Percentiles rank a stretch among this genome's conserved stretches.
These are phyloP conservation scores for Ogataea thermomethanolica DNA, from an alignment of 805 yeast genomes.

Conservation along the genomic window DNA sequence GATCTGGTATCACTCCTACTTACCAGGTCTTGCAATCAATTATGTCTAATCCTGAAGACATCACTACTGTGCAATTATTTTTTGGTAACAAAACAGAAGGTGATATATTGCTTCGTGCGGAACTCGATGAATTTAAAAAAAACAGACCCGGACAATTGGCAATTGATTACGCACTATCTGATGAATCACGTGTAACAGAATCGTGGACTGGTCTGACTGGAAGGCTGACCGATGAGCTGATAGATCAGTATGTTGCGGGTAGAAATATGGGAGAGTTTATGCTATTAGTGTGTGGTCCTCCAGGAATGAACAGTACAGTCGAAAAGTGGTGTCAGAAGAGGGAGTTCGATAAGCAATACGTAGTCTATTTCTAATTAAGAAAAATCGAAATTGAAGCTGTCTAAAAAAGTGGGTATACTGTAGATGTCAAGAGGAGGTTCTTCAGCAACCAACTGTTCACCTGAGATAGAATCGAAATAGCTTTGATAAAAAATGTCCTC, in stretches of 20 bases:
- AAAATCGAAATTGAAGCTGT: constrained; percentile 7
- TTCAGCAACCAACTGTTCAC: constrained; percentile 1
- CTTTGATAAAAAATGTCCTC: neutral
- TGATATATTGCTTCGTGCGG: constrained; percentile 45
- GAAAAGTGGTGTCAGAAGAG: constrained; percentile 14
- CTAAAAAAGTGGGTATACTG: constrained; percentile 4
- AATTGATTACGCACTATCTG: constrained; percentile 38
- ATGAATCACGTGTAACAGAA: constrained; percentile 1
- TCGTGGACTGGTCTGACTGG: constrained; percentile 41
- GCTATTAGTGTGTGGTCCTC: constrained; percentile 51
- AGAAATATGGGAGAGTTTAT: constrained; percentile 28
- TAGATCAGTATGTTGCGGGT: constrained; percentile 30
- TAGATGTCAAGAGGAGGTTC: constrained; percentile 2
- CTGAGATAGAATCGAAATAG: constrained; percentile 2
- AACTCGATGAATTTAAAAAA: constrained; percentile 40
- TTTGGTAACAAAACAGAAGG: constrained; percentile 41
- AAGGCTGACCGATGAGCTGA: constrained; percentile 38
- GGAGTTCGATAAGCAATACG: constrained; percentile 15
- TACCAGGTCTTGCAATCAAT: constrained; percentile 50
- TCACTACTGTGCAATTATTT: constrained; percentile 42
- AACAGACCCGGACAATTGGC: constrained; percentile 35
- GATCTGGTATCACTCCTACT: constrained; percentile 55
- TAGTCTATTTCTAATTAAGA: constrained; percentile 19
- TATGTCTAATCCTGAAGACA: constrained; percentile 39
- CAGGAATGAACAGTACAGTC: constrained; percentile 34